phyloP scores from a whole-genome alignment of 345 rosid species.

The Moricandia moricandioides region DNA sequence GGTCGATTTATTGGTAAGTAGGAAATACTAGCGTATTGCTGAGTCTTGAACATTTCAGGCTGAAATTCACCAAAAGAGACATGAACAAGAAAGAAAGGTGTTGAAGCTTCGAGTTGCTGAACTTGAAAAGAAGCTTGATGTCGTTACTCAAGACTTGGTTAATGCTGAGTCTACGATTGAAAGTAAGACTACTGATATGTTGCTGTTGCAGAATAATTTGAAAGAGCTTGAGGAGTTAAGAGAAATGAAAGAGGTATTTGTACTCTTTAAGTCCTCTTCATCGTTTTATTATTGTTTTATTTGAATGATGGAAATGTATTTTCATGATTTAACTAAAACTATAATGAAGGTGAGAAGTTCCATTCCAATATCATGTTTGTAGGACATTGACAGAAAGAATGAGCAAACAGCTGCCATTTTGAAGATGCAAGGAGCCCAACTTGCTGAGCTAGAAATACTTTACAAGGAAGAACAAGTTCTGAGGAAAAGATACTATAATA shows the following conservation, averaged over 20 bases:
- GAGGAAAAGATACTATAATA: constrained; percentile 85
- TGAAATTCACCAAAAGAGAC: constrained; percentile 49
- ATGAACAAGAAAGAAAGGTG: constrained; percentile 65
- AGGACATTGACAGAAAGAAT: constrained; percentile 97
- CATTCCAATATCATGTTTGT: constrained; percentile 17
- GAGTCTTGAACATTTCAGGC: constrained; percentile 41
- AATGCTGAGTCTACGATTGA: constrained; percentile 52
- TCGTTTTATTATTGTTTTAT: neutral
- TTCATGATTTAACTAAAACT: neutral
- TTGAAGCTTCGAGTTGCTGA: constrained; percentile 59
- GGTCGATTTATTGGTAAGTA: neutral
- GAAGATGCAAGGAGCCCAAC: constrained; percentile 93
- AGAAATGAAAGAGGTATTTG: constrained; percentile 88
- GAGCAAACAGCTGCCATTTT: constrained; percentile 95
- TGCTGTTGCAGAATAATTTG: constrained; percentile 56
- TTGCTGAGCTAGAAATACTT: constrained; percentile 78
- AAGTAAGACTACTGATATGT: constrained; percentile 51
- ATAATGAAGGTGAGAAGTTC: neutral
- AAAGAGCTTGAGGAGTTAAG: constrained; percentile 89
- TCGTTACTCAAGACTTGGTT: constrained; percentile 50
- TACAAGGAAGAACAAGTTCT: constrained; percentile 90
- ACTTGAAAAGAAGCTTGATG: constrained; percentile 66
- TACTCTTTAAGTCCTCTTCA: constrained; percentile 1
- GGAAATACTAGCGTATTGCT: constrained; percentile 12
- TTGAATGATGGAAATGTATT: neutral